Base-by-base conservation (phyloP, 208 protist genomes). In the Trypanosoma theileri region DNA sequence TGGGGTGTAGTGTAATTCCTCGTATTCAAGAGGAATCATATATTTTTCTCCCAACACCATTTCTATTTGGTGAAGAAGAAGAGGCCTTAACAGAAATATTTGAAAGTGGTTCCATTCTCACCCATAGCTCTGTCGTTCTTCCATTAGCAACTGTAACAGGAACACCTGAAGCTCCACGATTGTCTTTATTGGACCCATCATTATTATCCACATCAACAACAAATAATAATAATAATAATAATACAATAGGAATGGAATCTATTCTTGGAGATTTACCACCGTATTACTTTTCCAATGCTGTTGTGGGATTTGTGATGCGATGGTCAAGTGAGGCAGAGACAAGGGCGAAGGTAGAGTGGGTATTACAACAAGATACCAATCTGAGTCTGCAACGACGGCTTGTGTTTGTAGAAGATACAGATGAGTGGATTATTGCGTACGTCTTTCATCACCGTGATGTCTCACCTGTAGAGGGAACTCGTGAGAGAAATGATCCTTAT, bases 301-400 rank as follows among this genome's bases (percentile, higher is more conserved):
- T 85, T 51, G 69, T 85, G 4, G 83, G 83, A 13, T 89, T 86
- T 65, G 59, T 71, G 8, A 84, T 86, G 80, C 69, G 73, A 68
- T 89, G 83, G 83, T 42, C 55, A 7, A 75, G 71, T 10, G 72
- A 66, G 21, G 71, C 22, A 24, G 67, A 71, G 11, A 45, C 76
- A 11, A 31, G 72, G 19, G 59, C 58, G 13, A 88, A 81, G 69
- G 59, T 84, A 9, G 48, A 46, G 12, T 79, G 82, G 69, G 65
- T 77, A 13, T 48, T 79, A 16, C 42, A 51, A 17, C 46, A 58
- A 28, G 54, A 59, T 28, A 61, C 21, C 6, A 40, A 14, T 21
- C 28, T 48, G 26, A 48, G 14, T 77, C 66, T 83, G 41, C 60
- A 71, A 35, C 56, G 51, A 24, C 73, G 82, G 10, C 59, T 77